phyloP scores from a whole-genome alignment of 2,329 filamentous ascomycete species.

The Phaeosphaeria sp. region DNA sequence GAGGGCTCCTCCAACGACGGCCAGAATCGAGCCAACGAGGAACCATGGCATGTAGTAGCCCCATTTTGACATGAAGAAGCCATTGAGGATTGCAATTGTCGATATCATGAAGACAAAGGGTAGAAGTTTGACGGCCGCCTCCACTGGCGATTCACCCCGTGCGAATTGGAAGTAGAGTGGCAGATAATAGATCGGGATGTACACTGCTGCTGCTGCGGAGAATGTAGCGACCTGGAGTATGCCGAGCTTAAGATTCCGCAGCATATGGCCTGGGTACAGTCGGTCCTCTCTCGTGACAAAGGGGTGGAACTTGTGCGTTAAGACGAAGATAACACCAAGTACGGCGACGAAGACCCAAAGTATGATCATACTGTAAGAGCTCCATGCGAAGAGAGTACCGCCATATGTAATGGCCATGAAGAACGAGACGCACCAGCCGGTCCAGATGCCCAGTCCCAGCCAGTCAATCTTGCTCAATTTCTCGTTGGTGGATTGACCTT shows the following conservation, averaged over 20 bases:
- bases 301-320: constrained; percentile 54
- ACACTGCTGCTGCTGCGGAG: not conserved
- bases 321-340: constrained; percentile 49
- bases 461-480: constrained; percentile 10
- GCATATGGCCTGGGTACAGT: constrained; percentile 59
- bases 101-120: constrained; percentile 27
- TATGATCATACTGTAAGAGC: constrained; percentile 51
- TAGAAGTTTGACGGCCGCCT: constrained; percentile 27
- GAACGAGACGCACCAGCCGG: constrained; percentile 49
- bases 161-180: constrained; percentile 37
- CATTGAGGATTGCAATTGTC: constrained; percentile 17
- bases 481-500: not conserved
- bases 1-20: constrained; percentile 19
- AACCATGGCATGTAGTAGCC: constrained; percentile 29
- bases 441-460: constrained; percentile 53
- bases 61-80: constrained; percentile 16
- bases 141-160: constrained; percentile 18
- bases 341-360: constrained; percentile 56
- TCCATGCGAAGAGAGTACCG: constrained; percentile 57
- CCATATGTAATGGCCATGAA: constrained; percentile 61
- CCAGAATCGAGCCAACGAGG: constrained; percentile 12
- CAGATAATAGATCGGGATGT: constrained; percentile 26
- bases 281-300: constrained; percentile 36
- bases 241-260: constrained; percentile 22
- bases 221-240: not conserved